These are phyloP conservation scores for Hirsutella thompsonii DNA, from an alignment of 2,329 filamentous ascomycete genomes.

Conservation along the genomic window DNA sequence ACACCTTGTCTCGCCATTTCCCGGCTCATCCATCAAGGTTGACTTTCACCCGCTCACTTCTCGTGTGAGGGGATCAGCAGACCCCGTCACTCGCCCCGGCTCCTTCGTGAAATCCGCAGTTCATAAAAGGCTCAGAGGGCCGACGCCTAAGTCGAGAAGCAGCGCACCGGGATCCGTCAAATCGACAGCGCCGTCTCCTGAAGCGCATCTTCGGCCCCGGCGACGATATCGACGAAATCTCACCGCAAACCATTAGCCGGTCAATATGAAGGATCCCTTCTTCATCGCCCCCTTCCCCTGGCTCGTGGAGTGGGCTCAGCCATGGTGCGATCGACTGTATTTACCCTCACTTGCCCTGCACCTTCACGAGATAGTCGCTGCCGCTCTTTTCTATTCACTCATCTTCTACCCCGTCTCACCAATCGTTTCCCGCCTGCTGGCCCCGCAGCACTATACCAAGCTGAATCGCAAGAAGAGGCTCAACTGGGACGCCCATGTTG, in stretches of 20 bases:
- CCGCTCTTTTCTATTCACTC: conserved; percentile 55
- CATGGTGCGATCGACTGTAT: conserved; percentile 47
- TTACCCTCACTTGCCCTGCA: conserved; percentile 61
- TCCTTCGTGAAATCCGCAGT: no score
- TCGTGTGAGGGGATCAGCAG: no score
- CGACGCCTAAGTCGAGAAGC: no score
- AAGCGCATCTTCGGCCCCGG: not conserved
- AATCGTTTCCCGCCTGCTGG: conserved; percentile 45
- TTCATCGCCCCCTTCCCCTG: conserved; percentile 48
- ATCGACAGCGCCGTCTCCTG: no score
- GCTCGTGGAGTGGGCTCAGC: conserved; percentile 43
- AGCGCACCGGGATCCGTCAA: no score
- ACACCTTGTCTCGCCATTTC: no score
- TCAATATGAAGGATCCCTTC: conserved; percentile 62
- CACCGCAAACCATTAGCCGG: not conserved
- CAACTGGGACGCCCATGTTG: conserved; percentile 80
- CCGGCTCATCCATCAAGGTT: no score
- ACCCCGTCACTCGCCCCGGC: no score
- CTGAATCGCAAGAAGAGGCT: conserved; percentile 48
- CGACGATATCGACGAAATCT: not conserved
- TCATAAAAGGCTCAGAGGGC: no score
- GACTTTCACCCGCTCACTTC: no score
- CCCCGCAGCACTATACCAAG: conserved; percentile 52
- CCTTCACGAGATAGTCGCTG: conserved; percentile 61
- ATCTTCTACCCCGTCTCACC: conserved; percentile 58